A percentile compares a stretch with the other conserved stretches of the same genome.
Conservation (phyloP, 768 basidiomycete genomes). For the Tylopilus cervinicoccineus region DNA sequence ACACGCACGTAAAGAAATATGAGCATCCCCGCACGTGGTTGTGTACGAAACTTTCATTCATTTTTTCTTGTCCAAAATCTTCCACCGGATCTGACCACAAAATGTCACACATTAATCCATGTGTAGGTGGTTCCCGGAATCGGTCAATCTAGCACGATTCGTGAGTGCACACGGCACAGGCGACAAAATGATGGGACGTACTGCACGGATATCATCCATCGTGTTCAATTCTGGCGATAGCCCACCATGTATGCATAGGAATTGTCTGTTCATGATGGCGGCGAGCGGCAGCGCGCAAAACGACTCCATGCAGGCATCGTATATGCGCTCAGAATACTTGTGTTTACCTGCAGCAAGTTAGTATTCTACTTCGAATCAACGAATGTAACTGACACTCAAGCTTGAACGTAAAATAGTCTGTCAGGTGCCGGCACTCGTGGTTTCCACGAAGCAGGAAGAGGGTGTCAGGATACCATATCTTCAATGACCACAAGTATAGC, state of each 20-base stretch:
- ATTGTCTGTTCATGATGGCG: constrained; percentile 99
- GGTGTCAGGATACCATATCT: constrained; percentile 99
- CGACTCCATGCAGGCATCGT: constrained; percentile 97
- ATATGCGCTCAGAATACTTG: constrained; percentile 95
- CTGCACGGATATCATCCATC: constrained; percentile 87
- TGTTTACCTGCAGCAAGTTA: constrained; percentile 71
- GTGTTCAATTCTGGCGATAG: constrained; percentile 94
- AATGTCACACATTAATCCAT: constrained; percentile 98
- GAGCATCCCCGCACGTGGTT: constrained; percentile 97
- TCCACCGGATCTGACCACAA: constrained; percentile 98
- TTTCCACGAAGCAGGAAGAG: constrained; percentile 96
- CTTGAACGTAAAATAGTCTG: constrained; percentile 99
- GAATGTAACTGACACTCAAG: constrained; percentile 74
- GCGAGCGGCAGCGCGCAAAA: constrained; percentile 95
- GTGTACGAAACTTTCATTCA: constrained; percentile 84
- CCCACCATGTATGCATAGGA: constrained; percentile 97
- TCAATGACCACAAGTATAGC: constrained; percentile 94
- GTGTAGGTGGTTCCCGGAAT: constrained; percentile 96
- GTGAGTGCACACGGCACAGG: background rate
- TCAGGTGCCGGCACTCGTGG: constrained; percentile 97
- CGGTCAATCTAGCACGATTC: constrained; percentile 72
- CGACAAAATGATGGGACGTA: constrained; percentile 36
- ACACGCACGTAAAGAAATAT: constrained; percentile 82
- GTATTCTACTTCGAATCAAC: background rate
- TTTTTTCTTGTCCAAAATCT: constrained; percentile 95